phyloP scores from a whole-genome alignment of 768 basidiomycete species.

The Dioszegia hungarica region DNA sequence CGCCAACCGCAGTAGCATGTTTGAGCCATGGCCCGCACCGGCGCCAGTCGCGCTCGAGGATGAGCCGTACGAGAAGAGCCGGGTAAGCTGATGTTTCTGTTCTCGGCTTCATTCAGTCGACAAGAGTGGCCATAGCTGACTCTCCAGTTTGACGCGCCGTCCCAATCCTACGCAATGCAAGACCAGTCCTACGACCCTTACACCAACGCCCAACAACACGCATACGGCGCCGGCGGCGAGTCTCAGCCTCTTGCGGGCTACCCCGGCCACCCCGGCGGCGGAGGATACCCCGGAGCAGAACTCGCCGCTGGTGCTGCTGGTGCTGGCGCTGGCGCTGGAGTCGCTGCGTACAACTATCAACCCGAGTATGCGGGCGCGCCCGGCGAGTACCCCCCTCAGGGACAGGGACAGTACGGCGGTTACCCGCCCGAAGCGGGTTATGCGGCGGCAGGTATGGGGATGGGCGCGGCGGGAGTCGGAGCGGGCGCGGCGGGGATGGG shows the following conservation, averaged over 20 bases:
- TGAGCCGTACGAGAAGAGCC: conserved; percentile 34
- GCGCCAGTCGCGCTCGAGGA: conserved; percentile 30
- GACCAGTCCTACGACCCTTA: conserved; percentile 12
- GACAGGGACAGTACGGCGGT: not conserved
- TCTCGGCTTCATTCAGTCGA: not conserved
- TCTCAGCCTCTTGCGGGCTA: conserved; percentile 3
- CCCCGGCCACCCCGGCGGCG: not conserved
- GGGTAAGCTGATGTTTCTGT: conserved; percentile 9
- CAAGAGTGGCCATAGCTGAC: not conserved
- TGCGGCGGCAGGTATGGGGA: not conserved
- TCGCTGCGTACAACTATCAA: not conserved
- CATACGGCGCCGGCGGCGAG: conserved; percentile 2
- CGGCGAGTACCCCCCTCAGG: conserved; percentile 8
- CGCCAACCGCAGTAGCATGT: conserved; percentile 27
- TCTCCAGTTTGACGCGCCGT: conserved; percentile 25
- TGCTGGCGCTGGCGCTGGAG: no score
- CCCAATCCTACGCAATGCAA: conserved; percentile 38
- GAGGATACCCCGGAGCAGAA: no score
- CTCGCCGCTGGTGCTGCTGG: no score
- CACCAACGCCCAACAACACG: conserved; percentile 5
- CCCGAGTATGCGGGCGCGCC: conserved; percentile 6
- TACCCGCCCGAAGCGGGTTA: conserved; percentile 5
- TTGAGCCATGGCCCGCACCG: conserved; percentile 34
- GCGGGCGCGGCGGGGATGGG: conserved; percentile 2
- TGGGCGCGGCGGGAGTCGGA: conserved; percentile 13